Evolutionary conservation across 1,139 yeast species (phyloP).

Genomic region (Pichia sp.): DNA sequence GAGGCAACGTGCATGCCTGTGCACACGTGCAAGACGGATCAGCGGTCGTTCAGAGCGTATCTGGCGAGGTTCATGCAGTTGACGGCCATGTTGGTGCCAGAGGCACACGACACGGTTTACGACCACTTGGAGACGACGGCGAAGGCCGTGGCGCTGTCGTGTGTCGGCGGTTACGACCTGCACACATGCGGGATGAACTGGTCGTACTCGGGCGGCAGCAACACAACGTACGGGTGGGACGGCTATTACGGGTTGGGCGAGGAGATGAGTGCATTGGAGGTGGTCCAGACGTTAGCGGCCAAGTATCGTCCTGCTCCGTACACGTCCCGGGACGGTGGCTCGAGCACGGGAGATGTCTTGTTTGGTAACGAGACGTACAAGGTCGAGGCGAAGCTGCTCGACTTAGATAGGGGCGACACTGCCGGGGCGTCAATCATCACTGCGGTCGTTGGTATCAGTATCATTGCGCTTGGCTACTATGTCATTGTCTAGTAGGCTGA

Average conservation of each 20-base stretch:
- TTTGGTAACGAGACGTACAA: slow-evolving; percentile 46
- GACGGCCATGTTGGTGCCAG: slow-evolving; percentile 70
- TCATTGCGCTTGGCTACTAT: slow-evolving; percentile 50
- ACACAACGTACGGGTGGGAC: slow-evolving; percentile 54
- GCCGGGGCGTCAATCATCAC: slow-evolving; percentile 92
- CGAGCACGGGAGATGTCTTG: slow-evolving; percentile 53
- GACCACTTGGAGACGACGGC: slow-evolving; percentile 59
- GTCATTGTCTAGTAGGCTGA: slow-evolving; percentile 10
- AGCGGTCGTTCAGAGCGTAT: slow-evolving; percentile 83
- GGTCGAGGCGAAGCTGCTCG: slow-evolving; percentile 33
- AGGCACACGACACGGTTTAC: slow-evolving; percentile 49
- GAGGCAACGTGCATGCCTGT: slow-evolving; percentile 78
- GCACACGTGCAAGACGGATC: slow-evolving; percentile 74
- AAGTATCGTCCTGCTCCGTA: slow-evolving; percentile 53
- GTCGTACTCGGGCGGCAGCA: slow-evolving; percentile 39
- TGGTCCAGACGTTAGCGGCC: slow-evolving; percentile 59
- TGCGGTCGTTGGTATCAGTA: slow-evolving; percentile 60
- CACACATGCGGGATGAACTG: slow-evolving; percentile 88
- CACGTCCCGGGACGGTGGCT: slow-evolving; percentile 56
- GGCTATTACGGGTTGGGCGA: slow-evolving; percentile 85
- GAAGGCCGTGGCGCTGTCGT: slow-evolving; percentile 71
- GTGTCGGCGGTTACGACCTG: slow-evolving; percentile 83
- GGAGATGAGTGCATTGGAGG: slow-evolving; percentile 84
- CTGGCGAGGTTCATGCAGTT: slow-evolving; percentile 71
- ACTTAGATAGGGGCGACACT: slow-evolving; percentile 56